Conservation (phyloP, 176 grass and related monocot species). For the Pontederia paniculata region DNA sequence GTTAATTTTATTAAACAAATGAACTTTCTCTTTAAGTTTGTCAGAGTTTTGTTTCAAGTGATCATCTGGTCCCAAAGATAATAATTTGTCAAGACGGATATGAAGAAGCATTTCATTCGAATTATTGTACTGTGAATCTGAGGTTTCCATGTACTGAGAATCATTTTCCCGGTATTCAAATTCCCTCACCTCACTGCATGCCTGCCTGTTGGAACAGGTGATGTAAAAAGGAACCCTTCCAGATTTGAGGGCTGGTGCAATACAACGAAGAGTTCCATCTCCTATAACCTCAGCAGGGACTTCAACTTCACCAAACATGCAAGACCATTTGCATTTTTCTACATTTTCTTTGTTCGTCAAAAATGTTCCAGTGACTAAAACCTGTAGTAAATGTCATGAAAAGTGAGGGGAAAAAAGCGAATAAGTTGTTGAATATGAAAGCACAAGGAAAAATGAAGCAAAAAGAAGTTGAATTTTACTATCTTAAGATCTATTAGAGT, state of each 20-base stretch:
- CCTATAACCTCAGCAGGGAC: slow-evolving; percentile 66
- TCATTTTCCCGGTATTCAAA: slow-evolving; percentile 65
- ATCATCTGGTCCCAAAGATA: slow-evolving; percentile 52
- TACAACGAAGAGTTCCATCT: slow-evolving; percentile 74
- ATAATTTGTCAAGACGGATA: slow-evolving; percentile 80
- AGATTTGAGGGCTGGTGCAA: slow-evolving; percentile 56
- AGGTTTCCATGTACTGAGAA: slow-evolving; percentile 38
- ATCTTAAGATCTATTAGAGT: no score
- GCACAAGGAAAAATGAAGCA: not conserved
- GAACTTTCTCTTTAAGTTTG: slow-evolving; percentile 40
- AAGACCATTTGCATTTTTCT: slow-evolving; percentile 84
- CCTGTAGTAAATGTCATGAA: slow-evolving; percentile 33
- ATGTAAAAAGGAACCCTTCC: slow-evolving; percentile 88
- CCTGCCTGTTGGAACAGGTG: slow-evolving; percentile 87
- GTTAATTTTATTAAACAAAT: slow-evolving; percentile 63
- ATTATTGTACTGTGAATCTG: slow-evolving; percentile 25
- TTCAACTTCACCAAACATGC: slow-evolving; percentile 97
- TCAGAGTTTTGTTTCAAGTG: slow-evolving; percentile 34
- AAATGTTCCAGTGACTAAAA: slow-evolving; percentile 88
- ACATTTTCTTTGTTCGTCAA: slow-evolving; percentile 72
- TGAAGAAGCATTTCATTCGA: slow-evolving; percentile 84
- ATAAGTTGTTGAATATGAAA: not conserved
- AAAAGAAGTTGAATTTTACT: not conserved
- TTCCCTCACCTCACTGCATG: slow-evolving; percentile 95
- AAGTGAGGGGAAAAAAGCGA: slow-evolving; percentile 11